Percentiles rank a stretch among this genome's conserved stretches.
Evolutionary conservation across 2,329 filamentous ascomycete genomes (phyloP).

Genomic region (Aspergillus costaricaensis): DNA sequence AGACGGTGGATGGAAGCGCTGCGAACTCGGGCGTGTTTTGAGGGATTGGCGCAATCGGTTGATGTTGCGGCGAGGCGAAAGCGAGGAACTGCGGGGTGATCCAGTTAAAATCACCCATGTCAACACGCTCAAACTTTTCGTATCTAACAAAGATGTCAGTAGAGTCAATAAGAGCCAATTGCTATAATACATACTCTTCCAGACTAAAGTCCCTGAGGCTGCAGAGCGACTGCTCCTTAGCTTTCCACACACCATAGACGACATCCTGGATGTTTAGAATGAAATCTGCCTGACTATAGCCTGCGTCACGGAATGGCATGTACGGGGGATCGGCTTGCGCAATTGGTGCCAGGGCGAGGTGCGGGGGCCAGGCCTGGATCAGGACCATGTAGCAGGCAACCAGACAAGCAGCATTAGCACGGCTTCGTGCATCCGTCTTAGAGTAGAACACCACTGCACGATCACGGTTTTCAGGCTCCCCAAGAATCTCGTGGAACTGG

Average conservation of each 20-base stretch:
- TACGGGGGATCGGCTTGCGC: conserved; percentile 94
- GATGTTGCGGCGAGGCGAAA: conserved; percentile 90
- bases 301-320: conserved; percentile 98
- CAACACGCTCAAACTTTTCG: conserved; percentile 90
- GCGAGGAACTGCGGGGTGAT: conserved; percentile 92
- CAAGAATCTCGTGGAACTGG: conserved; percentile 91
- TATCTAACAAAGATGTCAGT: conserved; percentile 57
- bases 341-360: conserved; percentile 91
- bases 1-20: conserved; percentile 72
- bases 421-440: conserved; percentile 85
- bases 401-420: conserved; percentile 85
- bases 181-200: conserved; percentile 65
- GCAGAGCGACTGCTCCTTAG: conserved; percentile 92
- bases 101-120: conserved; percentile 99
- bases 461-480: conserved; percentile 85
- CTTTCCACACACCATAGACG: conserved; percentile 98
- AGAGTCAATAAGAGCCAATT: background rate
- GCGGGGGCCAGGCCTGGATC: conserved; percentile 96
- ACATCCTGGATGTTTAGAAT: conserved; percentile 94
- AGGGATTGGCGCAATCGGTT: conserved; percentile 71
- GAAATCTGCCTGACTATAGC: conserved; percentile 98
- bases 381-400: conserved; percentile 98
- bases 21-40: conserved; percentile 72
- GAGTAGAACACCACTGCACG: conserved; percentile 96
- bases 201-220: conserved; percentile 91